A percentile compares a stretch with the other conserved stretches of the same genome.
These are phyloP conservation scores for Trichoderma semiorbis DNA, from an alignment of 2,329 filamentous ascomycete genomes.

Conservation along the genomic window DNA sequence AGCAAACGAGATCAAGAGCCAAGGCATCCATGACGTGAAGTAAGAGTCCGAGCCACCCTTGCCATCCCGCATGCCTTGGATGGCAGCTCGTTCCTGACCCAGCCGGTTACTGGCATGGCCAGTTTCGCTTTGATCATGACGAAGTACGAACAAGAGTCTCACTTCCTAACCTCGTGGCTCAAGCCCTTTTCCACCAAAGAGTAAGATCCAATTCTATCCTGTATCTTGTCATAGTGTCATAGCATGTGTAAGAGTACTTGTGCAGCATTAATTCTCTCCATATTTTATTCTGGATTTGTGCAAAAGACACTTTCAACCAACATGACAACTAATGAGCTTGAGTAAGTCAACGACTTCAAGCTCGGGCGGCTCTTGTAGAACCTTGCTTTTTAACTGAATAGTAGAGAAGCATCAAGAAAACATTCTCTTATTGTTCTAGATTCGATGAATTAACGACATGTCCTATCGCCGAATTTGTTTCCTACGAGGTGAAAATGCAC, in stretches of 20 bases:
- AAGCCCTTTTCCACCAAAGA: background rate
- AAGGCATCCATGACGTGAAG: background rate
- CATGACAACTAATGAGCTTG: background rate
- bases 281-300: background rate
- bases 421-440: background rate
- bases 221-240: background rate
- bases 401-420: background rate
- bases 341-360: background rate
- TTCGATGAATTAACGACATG: background rate
- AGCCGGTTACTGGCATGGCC: background rate
- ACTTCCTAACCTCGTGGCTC: background rate
- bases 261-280: background rate
- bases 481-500: background rate
- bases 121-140: background rate
- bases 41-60: conserved; percentile 8
- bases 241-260: background rate
- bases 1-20: background rate
- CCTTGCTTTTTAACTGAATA: background rate
- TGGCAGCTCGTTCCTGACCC: background rate
- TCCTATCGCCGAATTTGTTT: background rate
- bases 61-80: background rate
- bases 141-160: background rate
- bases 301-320: background rate
- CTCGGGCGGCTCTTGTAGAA: background rate
- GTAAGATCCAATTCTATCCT: background rate